Conservation (phyloP, 371 early-diverging fungal species). For the Rhizopus delemar region DNA sequence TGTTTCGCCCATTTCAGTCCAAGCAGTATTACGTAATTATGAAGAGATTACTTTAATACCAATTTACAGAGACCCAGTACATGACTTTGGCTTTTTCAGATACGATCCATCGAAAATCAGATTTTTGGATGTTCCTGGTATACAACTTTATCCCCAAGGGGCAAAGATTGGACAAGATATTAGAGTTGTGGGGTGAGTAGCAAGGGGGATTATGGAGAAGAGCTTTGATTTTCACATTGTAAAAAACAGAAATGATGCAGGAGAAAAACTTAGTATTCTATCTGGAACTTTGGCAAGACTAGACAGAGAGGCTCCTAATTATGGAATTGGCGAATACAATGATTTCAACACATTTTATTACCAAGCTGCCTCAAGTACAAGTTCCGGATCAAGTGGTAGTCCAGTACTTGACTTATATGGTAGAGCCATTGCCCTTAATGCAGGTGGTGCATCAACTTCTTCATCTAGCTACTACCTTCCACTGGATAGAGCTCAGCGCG, state of each 20-base stretch:
- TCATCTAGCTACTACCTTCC: conserved; percentile 68
- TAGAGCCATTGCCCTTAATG: conserved; percentile 69
- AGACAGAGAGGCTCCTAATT: conserved; percentile 56
- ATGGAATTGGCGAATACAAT: conserved; percentile 64
- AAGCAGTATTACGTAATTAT: conserved; percentile 80
- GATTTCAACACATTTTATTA: conserved; percentile 73
- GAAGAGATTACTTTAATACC: conserved; percentile 85
- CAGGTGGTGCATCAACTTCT: conserved; percentile 61
- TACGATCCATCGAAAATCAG: conserved; percentile 78
- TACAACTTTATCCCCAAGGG: conserved; percentile 70
- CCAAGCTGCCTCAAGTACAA: conserved; percentile 70
- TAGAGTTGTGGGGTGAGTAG: conserved; percentile 69
- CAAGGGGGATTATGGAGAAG: neutral
- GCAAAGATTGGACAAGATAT: conserved; percentile 84
- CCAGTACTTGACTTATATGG: conserved; percentile 73
- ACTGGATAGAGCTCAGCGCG: conserved; percentile 68
- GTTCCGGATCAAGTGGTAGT: conserved; percentile 69
- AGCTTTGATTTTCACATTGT: neutral
- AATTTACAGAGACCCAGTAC: conserved; percentile 84
- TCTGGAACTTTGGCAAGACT: conserved; percentile 80
- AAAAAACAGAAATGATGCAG: conserved; percentile 67
- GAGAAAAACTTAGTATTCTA: conserved; percentile 78
- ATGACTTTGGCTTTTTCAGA: conserved; percentile 90
- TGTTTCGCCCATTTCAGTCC: conserved; percentile 81
- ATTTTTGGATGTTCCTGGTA: conserved; percentile 69